Percentiles rank a stretch among this genome's conserved stretches.
Conservation (phyloP, 345 rosid genomes). For the Bruguiera gymnorhiza region DNA sequence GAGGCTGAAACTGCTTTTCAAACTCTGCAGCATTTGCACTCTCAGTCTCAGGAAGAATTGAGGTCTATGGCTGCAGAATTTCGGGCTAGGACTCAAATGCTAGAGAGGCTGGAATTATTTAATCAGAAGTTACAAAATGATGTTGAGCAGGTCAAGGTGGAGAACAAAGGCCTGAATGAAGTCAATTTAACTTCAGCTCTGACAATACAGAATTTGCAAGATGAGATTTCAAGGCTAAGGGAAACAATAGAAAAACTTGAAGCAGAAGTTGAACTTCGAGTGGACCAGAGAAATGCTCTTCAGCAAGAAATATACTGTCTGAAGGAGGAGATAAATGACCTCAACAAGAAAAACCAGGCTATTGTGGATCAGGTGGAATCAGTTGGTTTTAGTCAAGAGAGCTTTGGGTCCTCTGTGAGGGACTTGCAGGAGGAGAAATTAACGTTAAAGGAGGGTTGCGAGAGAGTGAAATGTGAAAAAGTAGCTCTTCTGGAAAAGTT, state of each 20-base stretch:
- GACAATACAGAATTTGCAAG: constrained; percentile 64
- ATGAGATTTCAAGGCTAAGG: constrained; percentile 57
- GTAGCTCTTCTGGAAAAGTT: constrained; percentile 58
- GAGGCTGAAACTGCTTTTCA: constrained; percentile 99
- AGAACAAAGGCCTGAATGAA: constrained; percentile 57
- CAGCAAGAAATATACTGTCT: constrained; percentile 98
- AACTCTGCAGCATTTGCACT: constrained; percentile 85
- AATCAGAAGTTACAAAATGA: constrained; percentile 57
- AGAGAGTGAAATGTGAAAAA: constrained; percentile 56
- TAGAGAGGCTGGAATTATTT: constrained; percentile 63
- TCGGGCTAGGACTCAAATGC: constrained; percentile 49
- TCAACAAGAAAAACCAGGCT: constrained; percentile 58
- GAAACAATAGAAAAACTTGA: constrained; percentile 80
- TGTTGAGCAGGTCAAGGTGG: constrained; percentile 48
- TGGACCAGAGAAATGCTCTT: constrained; percentile 88
- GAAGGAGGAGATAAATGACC: constrained; percentile 81
- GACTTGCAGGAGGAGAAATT: constrained; percentile 61
- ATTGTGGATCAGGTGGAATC: constrained; percentile 69
- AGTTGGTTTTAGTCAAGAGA: constrained; percentile 57
- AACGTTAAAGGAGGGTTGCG: constrained; percentile 48
- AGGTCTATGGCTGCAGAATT: constrained; percentile 64
- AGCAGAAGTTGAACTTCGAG: constrained; percentile 82
- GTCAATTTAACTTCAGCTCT: constrained; percentile 66
- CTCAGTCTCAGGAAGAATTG: constrained; percentile 95
- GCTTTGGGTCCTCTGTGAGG: constrained; percentile 61